These are phyloP conservation scores for Verticillium nonalfalfae DNA, from an alignment of 2,329 filamentous ascomycete species.

Conservation along the genomic window DNA sequence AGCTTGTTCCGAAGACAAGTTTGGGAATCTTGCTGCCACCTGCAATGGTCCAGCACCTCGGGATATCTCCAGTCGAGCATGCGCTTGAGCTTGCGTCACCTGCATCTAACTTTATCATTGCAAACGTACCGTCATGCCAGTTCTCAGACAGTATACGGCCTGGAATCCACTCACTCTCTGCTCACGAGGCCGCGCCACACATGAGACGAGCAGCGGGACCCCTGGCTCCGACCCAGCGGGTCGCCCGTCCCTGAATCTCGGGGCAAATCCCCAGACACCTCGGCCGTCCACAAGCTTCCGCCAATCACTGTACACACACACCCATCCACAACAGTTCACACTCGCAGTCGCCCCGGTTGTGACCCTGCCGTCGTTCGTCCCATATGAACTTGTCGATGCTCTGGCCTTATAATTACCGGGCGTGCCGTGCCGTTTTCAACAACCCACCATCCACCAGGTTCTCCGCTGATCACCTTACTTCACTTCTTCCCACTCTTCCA, in stretches of 20 bases:
- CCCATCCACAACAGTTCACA: not conserved
- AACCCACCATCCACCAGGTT: too few species aligned
- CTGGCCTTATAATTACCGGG: not conserved
- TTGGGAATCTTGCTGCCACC: too few species aligned
- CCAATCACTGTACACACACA: not conserved
- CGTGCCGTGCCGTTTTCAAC: not conserved
- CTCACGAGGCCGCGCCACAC: not conserved
- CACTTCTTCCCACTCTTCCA: not conserved
- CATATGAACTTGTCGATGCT: not conserved
- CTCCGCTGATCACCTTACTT: not conserved
- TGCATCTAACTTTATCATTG: not conserved
- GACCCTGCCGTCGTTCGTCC: not conserved
- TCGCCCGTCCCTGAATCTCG: conserved; percentile 1
- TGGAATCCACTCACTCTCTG: not conserved
- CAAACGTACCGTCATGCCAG: not conserved
- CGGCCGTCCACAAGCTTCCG: not conserved
- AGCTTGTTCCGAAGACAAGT: too few species aligned
- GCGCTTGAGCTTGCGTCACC: not conserved
- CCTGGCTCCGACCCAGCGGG: not conserved
- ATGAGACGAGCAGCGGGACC: not conserved
- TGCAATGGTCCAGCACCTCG: too few species aligned
- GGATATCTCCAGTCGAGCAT: too few species aligned
- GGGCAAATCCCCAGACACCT: not conserved
- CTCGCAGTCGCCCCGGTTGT: not conserved
- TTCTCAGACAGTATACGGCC: not conserved